Conservation (phyloP, 345 rosid species). For the Rhodamnia rubescens region DNA sequence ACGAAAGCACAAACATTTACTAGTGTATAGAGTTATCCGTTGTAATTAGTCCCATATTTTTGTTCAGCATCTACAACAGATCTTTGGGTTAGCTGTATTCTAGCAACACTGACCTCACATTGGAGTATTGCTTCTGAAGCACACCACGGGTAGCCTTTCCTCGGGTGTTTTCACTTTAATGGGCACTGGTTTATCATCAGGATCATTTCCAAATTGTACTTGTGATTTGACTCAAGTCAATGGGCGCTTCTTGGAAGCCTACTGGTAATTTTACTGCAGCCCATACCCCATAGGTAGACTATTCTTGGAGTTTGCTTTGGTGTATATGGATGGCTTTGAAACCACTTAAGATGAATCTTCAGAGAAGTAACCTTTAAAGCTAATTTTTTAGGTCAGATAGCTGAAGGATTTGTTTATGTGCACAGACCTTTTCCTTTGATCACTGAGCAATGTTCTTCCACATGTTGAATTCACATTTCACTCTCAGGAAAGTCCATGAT, state of each 20-base stretch:
- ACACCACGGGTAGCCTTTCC: neutral
- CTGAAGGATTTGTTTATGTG: neutral
- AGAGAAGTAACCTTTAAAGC: neutral
- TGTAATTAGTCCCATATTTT: neutral
- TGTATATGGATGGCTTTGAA: neutral
- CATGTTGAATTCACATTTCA: neutral
- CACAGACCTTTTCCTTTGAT: neutral
- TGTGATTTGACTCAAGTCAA: neutral
- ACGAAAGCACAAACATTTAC: neutral
- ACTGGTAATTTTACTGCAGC: neutral
- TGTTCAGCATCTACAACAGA: neutral
- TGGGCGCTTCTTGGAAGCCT: neutral
- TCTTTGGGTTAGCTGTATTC: neutral
- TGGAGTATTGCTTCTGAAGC: neutral
- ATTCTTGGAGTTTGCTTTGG: neutral
- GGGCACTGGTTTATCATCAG: neutral
- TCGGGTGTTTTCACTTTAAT: neutral
- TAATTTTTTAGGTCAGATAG: neutral
- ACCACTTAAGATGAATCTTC: neutral
- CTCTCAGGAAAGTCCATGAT: neutral
- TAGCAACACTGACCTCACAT: neutral
- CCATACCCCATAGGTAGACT: neutral
- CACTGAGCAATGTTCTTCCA: neutral
- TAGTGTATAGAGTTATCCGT: neutral
- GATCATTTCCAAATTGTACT: neutral